phyloP scores from a whole-genome alignment of 2,329 filamentous ascomycete genomes.

The Colletotrichum destructivum region DNA sequence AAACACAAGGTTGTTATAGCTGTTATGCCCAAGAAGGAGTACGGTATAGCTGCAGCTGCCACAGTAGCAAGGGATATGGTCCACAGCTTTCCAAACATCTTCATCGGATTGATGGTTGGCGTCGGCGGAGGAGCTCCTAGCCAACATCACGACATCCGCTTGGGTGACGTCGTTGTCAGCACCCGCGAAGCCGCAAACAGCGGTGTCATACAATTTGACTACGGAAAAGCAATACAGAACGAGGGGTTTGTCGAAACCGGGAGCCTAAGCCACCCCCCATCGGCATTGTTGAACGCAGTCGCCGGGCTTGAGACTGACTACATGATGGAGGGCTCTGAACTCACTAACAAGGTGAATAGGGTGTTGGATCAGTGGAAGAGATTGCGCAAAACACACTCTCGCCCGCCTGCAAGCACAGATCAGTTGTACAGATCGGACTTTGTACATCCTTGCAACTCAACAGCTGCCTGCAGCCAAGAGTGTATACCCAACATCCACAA shows the following conservation, averaged over 20 bases:
- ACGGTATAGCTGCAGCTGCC: slow-evolving; percentile 48
- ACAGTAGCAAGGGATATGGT: slow-evolving; percentile 19
- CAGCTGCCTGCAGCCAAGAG: not conserved
- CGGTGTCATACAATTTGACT: slow-evolving; percentile 40
- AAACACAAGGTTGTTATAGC: slow-evolving; percentile 55
- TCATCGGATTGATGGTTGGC: slow-evolving; percentile 29
- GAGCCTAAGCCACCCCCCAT: slow-evolving; percentile 25
- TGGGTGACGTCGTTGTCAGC: slow-evolving; percentile 42
- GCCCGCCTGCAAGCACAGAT: not conserved
- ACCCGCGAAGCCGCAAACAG: not conserved
- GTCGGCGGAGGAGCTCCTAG: slow-evolving; percentile 24
- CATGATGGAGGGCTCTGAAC: not conserved
- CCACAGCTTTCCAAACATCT: slow-evolving; percentile 29
- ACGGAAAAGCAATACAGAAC: slow-evolving; percentile 37
- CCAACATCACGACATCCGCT: slow-evolving; percentile 17
- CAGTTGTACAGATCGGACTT: slow-evolving; percentile 13
- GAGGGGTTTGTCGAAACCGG: slow-evolving; percentile 20
- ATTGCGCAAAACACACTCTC: not conserved
- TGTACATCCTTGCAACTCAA: not conserved
- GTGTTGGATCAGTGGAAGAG: not conserved
- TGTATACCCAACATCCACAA: not conserved
- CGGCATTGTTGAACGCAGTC: not conserved
- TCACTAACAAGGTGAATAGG: not conserved
- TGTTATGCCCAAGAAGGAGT: slow-evolving; percentile 46
- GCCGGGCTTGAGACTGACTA: not conserved